These are phyloP conservation scores for Ceratobasidium sp. DNA, from an alignment of 1,284 basidiomycete genomes.

Conservation along the genomic window DNA sequence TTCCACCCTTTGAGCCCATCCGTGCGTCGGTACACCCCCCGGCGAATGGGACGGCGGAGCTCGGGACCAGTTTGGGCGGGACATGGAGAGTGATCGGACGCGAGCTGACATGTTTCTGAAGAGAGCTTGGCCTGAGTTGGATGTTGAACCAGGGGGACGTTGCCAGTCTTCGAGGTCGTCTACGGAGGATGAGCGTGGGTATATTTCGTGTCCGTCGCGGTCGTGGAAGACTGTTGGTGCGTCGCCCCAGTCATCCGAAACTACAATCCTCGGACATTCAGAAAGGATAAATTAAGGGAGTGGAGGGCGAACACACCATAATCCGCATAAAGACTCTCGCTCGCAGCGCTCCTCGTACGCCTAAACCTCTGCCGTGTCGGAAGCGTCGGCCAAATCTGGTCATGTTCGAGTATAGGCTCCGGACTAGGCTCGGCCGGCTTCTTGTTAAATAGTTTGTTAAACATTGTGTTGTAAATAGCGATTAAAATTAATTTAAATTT, in stretches of 20 bases:
- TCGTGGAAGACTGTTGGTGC: slow-evolving; percentile 39
- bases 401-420: slow-evolving; percentile 14
- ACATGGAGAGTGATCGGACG: slow-evolving; percentile 10
- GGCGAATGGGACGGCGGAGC: slow-evolving; percentile 8
- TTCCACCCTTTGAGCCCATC: slow-evolving; percentile 38
- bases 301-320: slow-evolving; percentile 8
- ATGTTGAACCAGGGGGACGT: background rate
- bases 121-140: slow-evolving; percentile 1
- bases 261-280: background rate
- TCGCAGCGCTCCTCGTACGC: slow-evolving; percentile 34
- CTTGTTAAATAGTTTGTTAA: slow-evolving; percentile 26
- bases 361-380: slow-evolving; percentile 27
- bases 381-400: slow-evolving; percentile 6
- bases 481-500: background rate
- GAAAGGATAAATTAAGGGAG: no score
- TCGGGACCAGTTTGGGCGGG: slow-evolving; percentile 33
- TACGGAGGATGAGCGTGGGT: slow-evolving; percentile 4
- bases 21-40: background rate
- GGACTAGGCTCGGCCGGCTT: background rate
- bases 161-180: slow-evolving; percentile 42
- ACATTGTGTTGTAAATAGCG: background rate
- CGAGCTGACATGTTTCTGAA: slow-evolving; percentile 17
- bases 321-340: slow-evolving; percentile 43
- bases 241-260: slow-evolving; percentile 43
- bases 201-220: slow-evolving; percentile 23